These are phyloP conservation scores for Cutaneotrichosporon cavernicola DNA, from an alignment of 1,284 basidiomycete species.

Conservation along the genomic window DNA sequence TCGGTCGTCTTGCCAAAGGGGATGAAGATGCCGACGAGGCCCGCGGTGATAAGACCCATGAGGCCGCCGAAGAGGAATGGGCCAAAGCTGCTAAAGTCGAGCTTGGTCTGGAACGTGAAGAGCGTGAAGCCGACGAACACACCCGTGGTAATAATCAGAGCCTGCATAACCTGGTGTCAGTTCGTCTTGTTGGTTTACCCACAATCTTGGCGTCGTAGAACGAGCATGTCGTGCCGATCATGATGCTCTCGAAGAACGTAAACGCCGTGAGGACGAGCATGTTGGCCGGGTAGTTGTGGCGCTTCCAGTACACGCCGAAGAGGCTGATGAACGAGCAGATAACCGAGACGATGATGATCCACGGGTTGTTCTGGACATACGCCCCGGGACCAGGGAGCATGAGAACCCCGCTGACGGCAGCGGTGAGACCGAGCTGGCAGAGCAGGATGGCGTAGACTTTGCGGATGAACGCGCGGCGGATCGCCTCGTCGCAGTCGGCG, in stretches of 20 bases:
- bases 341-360: slow-evolving; percentile 50
- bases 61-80: slow-evolving; percentile 51
- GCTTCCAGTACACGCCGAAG: slow-evolving; percentile 50
- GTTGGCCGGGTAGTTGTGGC: slow-evolving; percentile 55
- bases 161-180: slow-evolving; percentile 55
- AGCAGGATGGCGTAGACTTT: slow-evolving; percentile 52
- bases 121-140: slow-evolving; percentile 58
- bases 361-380: slow-evolving; percentile 46
- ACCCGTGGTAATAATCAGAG: slow-evolving; percentile 58
- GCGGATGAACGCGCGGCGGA: slow-evolving; percentile 51
- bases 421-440: slow-evolving; percentile 46
- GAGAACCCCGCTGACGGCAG: slow-evolving; percentile 36
- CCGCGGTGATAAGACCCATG: slow-evolving; percentile 48
- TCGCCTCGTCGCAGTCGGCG: slow-evolving; percentile 50
- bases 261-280: slow-evolving; percentile 56
- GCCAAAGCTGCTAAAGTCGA: slow-evolving; percentile 51
- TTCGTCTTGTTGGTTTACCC: slow-evolving; percentile 17
- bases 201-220: slow-evolving; percentile 51
- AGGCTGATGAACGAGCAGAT: slow-evolving; percentile 49
- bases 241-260: slow-evolving; percentile 55
- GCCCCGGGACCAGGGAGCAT: slow-evolving; percentile 35
- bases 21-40: slow-evolving; percentile 50
- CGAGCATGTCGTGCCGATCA: slow-evolving; percentile 54
- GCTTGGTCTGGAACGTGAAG: slow-evolving; percentile 57
- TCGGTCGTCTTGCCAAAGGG: slow-evolving; percentile 53